These are phyloP conservation scores for Achaetomiella virescens DNA, from an alignment of 495 filamentous ascomycete species.

Conservation along the genomic window DNA sequence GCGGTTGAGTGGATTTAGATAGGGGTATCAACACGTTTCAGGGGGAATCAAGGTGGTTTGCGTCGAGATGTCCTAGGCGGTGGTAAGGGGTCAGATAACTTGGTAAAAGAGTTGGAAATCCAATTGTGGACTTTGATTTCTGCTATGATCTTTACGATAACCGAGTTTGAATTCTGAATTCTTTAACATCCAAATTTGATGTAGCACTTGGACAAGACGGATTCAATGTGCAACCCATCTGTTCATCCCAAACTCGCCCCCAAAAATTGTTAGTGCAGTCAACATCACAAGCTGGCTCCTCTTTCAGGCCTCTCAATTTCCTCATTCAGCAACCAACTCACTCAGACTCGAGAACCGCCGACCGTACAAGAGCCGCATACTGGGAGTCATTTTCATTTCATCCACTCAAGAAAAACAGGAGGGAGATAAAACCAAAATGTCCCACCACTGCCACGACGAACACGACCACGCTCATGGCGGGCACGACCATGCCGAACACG, in stretches of 20 bases:
- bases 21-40: too few species aligned
- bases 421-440: slow-evolving; percentile 31
- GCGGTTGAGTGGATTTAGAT: slow-evolving; percentile 20
- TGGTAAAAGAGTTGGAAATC: too few species aligned
- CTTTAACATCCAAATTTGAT: too few species aligned
- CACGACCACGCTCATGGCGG: too few species aligned
- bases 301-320: neutral
- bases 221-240: too few species aligned
- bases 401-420: neutral
- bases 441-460: slow-evolving; percentile 40
- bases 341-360: neutral
- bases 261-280: neutral
- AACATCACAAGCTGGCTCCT: neutral
- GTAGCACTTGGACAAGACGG: too few species aligned
- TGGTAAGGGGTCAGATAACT: too few species aligned
- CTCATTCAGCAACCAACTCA: neutral
- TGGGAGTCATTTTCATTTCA: too few species aligned
- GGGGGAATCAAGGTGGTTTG: neutral
- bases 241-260: neutral
- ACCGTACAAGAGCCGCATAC: too few species aligned
- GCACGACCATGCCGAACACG: slow-evolving; percentile 46
- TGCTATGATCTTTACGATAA: too few species aligned
- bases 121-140: too few species aligned
- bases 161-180: too few species aligned
- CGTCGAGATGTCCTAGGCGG: neutral